A percentile compares a stretch with the other conserved stretches of the same genome.
Conservation (phyloP, 108 stramenopile species). For the Parmales sp. region DNA sequence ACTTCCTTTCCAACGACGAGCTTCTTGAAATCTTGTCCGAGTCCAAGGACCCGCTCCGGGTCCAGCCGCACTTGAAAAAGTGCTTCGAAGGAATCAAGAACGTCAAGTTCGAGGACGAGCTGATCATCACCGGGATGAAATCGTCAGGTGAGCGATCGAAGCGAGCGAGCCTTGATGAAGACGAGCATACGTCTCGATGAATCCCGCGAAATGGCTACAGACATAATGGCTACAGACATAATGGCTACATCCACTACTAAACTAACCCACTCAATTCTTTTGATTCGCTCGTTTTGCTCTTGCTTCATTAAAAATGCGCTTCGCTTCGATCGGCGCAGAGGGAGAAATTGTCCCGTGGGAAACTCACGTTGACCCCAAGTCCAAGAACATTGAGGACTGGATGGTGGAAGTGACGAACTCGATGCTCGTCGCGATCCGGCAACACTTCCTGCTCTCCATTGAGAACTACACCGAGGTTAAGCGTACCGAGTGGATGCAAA, state of each 20-base stretch:
- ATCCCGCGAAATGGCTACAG: too few relatives aligned
- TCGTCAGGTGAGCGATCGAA: too few relatives aligned
- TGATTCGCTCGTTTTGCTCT: too few relatives aligned
- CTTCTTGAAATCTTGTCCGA: constrained; percentile 49
- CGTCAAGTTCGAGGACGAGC: constrained; percentile 30
- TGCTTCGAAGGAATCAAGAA: constrained; percentile 53
- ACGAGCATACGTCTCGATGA: too few relatives aligned
- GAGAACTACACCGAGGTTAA: constrained; percentile 23
- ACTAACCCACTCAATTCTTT: too few relatives aligned
- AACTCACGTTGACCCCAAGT: constrained; percentile 27
- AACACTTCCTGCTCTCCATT: constrained; percentile 26
- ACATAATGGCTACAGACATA: too few relatives aligned
- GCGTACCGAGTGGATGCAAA: constrained; percentile 43
- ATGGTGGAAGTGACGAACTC: constrained; percentile 45
- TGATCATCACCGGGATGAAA: constrained; percentile 38
- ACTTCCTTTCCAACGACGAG: constrained; percentile 58
- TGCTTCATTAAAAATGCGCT: too few relatives aligned
- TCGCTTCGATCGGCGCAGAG: too few relatives aligned
- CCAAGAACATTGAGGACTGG: constrained; percentile 52
- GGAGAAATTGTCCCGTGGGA: constrained; percentile 35
- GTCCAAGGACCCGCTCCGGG: constrained; percentile 39
- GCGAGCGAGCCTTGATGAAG: too few relatives aligned
- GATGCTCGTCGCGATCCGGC: constrained; percentile 36
- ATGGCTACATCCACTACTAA: too few relatives aligned
- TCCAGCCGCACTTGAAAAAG: constrained; percentile 53